Evolutionary conservation across 129 eudicot species (phyloP).

Genomic region (Centella asiatica): DNA sequence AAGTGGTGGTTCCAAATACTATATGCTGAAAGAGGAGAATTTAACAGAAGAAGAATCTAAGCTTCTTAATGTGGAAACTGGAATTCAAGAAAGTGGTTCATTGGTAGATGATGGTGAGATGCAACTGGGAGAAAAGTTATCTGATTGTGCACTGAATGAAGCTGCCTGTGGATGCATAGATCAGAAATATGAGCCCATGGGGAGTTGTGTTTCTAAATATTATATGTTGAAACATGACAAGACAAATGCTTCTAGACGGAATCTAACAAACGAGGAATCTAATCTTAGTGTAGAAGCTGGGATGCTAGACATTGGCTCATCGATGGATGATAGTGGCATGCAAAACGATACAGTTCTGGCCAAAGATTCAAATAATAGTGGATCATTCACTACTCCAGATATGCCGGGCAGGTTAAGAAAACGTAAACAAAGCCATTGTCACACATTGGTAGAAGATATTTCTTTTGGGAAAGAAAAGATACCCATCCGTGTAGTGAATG

Average conservation of each 20-base stretch:
- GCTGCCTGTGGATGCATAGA: neutral
- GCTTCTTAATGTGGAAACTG: neutral
- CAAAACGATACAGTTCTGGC: neutral
- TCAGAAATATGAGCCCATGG: neutral
- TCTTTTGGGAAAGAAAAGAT: conserved; percentile 17
- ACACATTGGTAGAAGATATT: conserved; percentile 6
- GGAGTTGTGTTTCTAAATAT: neutral
- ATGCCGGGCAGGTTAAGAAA: neutral
- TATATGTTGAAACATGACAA: neutral
- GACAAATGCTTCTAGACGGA: too few relatives aligned
- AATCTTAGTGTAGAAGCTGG: neutral
- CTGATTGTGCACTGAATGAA: neutral
- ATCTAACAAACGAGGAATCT: neutral
- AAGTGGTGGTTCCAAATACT: neutral
- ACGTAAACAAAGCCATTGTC: neutral
- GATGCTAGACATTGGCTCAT: neutral
- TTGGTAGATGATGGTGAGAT: neutral
- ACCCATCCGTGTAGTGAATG: conserved; percentile 8
- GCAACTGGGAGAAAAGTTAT: neutral
- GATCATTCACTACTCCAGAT: conserved; percentile 13
- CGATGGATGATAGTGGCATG: neutral
- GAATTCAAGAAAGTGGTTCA: neutral
- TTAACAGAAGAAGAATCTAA: neutral
- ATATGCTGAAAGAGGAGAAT: neutral
- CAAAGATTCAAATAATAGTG: conserved; percentile 12